phyloP scores from a whole-genome alignment of 1,284 basidiomycete genomes.

The Leccinum pallidistipes region DNA sequence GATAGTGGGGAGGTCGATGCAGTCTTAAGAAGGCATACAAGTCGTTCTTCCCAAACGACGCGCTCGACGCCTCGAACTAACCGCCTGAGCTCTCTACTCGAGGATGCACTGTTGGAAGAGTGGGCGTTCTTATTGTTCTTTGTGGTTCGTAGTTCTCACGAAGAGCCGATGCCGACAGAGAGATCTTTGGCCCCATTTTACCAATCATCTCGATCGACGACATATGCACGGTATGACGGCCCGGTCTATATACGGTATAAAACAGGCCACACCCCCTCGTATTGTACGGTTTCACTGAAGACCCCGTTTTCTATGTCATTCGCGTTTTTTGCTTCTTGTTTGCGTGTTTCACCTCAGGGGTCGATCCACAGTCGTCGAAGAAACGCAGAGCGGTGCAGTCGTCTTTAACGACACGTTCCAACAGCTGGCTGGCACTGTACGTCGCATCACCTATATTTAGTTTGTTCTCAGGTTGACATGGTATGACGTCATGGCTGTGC shows the following conservation, averaged over 20 bases:
- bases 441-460: background rate
- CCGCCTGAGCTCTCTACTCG: slow-evolving; percentile 40
- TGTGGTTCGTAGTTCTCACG: background rate
- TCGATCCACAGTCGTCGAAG: slow-evolving; percentile 40
- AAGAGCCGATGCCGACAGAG: slow-evolving; percentile 37
- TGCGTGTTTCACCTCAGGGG: slow-evolving; percentile 1
- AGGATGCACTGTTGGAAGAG: slow-evolving; percentile 34
- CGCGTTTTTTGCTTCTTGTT: background rate
- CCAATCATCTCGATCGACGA: slow-evolving; percentile 61
- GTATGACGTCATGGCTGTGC: slow-evolving; percentile 13
- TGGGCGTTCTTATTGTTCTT: slow-evolving; percentile 7
- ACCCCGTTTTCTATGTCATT: slow-evolving; percentile 20
- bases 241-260: background rate
- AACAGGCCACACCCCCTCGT: slow-evolving; percentile 29
- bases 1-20: too few relatives aligned
- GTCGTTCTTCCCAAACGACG: slow-evolving; percentile 33
- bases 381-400: slow-evolving; percentile 51
- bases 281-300: slow-evolving; percentile 34
- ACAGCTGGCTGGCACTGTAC: slow-evolving; percentile 37
- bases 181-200: slow-evolving; percentile 70
- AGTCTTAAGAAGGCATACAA: slow-evolving; percentile 44
- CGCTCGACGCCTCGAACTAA: slow-evolving; percentile 20
- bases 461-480: background rate
- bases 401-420: slow-evolving; percentile 55
- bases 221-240: slow-evolving; percentile 40